Conservation (phyloP, 257 asterid genomes). For the Verbena officinalis region DNA sequence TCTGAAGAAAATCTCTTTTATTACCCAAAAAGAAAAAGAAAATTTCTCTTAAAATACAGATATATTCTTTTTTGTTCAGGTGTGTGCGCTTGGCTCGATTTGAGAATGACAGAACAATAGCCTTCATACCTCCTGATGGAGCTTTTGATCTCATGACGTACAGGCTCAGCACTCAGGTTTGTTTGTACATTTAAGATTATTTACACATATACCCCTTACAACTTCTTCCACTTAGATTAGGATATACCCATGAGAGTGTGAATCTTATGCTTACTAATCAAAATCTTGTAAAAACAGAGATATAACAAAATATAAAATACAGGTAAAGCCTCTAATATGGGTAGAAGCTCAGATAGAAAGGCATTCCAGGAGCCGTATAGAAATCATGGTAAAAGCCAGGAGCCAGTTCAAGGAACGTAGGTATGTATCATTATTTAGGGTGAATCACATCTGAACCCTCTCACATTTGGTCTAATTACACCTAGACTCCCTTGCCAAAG, state of each 20-base stretch:
- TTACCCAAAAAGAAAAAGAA: too few species aligned
- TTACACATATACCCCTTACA: slow-evolving; percentile 17
- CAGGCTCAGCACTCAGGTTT: slow-evolving; percentile 98
- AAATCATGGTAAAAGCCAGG: slow-evolving; percentile 84
- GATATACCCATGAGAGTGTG: slow-evolving; percentile 6
- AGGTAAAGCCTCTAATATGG: slow-evolving; percentile 99
- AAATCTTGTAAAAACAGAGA: slow-evolving; percentile 1
- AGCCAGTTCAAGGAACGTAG: slow-evolving; percentile 99
- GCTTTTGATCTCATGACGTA: slow-evolving; percentile 99
- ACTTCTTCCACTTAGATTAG: slow-evolving; percentile 9
- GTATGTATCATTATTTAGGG: too few species aligned
- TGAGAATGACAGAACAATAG: slow-evolving; percentile 95
- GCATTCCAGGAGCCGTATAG: slow-evolving; percentile 95
- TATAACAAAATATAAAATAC: slow-evolving; percentile 18
- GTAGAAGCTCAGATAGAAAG: slow-evolving; percentile 96
- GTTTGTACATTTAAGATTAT: slow-evolving; percentile 16
- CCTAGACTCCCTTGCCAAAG: too few species aligned
- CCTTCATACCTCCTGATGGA: slow-evolving; percentile 99
- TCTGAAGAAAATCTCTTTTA: slow-evolving; percentile 8
- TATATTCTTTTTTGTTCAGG: slow-evolving; percentile 45
- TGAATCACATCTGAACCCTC: too few species aligned
- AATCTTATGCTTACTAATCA: not conserved
- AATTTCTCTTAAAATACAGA: too few species aligned
- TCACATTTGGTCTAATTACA: too few species aligned
- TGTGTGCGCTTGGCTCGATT: slow-evolving; percentile 99